Evolutionary conservation across 768 basidiomycete species (phyloP), one percentile per base, ranked within the genome.

Genomic region (Coprinopsis cinerea): DNA sequence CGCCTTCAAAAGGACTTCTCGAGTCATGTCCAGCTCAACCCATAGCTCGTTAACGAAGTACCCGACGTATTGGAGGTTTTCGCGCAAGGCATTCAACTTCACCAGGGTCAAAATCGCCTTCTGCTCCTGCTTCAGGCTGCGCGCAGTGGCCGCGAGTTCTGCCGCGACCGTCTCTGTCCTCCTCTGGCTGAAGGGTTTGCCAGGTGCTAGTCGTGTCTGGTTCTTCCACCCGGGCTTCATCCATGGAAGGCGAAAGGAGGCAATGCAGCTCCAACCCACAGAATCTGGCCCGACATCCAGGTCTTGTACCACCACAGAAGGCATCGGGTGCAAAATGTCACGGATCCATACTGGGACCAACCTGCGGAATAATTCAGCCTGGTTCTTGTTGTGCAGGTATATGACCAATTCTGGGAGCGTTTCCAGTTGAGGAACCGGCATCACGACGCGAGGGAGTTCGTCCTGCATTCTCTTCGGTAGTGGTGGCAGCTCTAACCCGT

Each of bases 311-410:
- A 44, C 23, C 34, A 25, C 28, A 44, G 20, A 25, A 24, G 63
- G 64, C 32, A 69, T 47, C 4, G 69, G 69, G 51, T 70, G 61
- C 58, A 67, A 65, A 13, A 67, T 27, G 53, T 68, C 68, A 2
- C 64, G 57, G 26, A 71, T 63, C 68, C 69, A 71, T 49, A 67
- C 64, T 1, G 71, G 70, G 24, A 73, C 57, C 14, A 70, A 32
- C 10, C 51, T 55, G 18, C 68, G 53, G 47, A 73, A 67, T n/a
- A 73, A 43, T 35, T 64, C 65, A 6, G 62, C 67, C 49, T 67
- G 67, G 47, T 73, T 68, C 51, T 62, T 61, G 3, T 68, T 71
- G 52, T 73, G 71, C 2, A 73, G 48, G 47, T 66, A 73, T 10
- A 67, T 57, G 32, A 73, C 55, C 32, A 69, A 49, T 44, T 66